Percentiles rank a stretch among this genome's conserved stretches.
Evolutionary conservation across 1,284 basidiomycete species (phyloP).

Genomic region (Trichosporon faecale): DNA sequence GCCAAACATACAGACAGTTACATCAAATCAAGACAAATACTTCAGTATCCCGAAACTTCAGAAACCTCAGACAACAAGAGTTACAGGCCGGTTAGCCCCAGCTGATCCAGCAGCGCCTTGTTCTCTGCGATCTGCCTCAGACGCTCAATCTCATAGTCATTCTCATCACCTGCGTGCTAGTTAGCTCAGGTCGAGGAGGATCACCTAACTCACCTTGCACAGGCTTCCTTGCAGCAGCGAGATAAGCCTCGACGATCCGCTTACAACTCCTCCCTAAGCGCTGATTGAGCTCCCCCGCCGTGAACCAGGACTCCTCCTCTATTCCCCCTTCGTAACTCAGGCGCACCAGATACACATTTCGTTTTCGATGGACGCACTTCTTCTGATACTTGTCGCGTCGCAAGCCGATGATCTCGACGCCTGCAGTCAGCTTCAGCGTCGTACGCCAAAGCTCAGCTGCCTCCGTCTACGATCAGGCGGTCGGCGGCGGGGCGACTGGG

Average conservation of each 20-base stretch:
- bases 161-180: background rate
- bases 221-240: background rate
- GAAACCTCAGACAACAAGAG: background rate
- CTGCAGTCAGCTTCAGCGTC: background rate
- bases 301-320: background rate
- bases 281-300: background rate
- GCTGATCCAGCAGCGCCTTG: constrained; percentile 10
- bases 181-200: background rate
- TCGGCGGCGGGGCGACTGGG: constrained; percentile 1
- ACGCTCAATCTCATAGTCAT: constrained; percentile 18
- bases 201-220: background rate
- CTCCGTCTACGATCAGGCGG: background rate
- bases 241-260: background rate
- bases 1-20: no score
- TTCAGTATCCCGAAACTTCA: background rate
- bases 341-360: background rate
- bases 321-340: background rate
- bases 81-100: constrained; percentile 6
- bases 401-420: background rate
- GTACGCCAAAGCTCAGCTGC: background rate
- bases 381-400: background rate
- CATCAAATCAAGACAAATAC: no score
- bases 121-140: constrained; percentile 18
- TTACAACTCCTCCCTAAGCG: background rate
- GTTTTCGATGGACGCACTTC: background rate